Evolutionary conservation across 331 rosid species (phyloP).

Genomic region (Arachis monticola): DNA sequence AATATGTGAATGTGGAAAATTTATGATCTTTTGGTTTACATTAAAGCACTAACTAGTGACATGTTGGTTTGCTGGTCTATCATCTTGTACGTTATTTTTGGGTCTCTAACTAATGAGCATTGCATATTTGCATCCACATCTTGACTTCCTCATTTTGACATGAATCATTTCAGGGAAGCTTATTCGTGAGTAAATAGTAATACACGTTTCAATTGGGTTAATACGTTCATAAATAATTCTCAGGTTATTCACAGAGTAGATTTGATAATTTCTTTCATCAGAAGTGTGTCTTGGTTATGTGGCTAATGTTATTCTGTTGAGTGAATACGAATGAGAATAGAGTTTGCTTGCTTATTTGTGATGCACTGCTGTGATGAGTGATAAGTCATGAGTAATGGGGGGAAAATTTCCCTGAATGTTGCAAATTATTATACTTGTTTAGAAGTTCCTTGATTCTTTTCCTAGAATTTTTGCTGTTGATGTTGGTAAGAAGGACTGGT

Average conservation of each 20-base stretch:
- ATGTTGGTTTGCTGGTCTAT: background rate
- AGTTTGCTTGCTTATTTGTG: conserved; percentile 11
- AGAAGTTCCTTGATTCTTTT: conserved; percentile 24
- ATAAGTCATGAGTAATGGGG: too few species aligned
- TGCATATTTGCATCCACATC: background rate
- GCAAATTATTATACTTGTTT: background rate
- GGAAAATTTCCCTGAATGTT: background rate
- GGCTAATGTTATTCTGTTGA: background rate
- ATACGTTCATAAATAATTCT: background rate
- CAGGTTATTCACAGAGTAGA: background rate
- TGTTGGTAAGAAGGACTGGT: too few species aligned
- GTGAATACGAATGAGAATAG: conserved; percentile 1
- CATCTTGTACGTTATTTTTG: background rate
- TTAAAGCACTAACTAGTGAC: background rate
- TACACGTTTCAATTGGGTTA: background rate
- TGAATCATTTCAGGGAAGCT: background rate
- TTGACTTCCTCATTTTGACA: conserved; percentile 4
- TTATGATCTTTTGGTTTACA: background rate
- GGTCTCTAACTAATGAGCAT: too few species aligned
- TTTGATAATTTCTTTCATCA: conserved; percentile 25
- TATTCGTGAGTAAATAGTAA: conserved; percentile 19
- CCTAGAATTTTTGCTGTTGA: background rate
- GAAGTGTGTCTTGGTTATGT: background rate
- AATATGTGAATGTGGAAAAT: background rate
- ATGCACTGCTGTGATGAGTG: background rate